Evolutionary conservation across 352 stramenopile species (phyloP), one percentile per base, ranked within the genome.

Genomic region (Pythium sukuiense): DNA sequence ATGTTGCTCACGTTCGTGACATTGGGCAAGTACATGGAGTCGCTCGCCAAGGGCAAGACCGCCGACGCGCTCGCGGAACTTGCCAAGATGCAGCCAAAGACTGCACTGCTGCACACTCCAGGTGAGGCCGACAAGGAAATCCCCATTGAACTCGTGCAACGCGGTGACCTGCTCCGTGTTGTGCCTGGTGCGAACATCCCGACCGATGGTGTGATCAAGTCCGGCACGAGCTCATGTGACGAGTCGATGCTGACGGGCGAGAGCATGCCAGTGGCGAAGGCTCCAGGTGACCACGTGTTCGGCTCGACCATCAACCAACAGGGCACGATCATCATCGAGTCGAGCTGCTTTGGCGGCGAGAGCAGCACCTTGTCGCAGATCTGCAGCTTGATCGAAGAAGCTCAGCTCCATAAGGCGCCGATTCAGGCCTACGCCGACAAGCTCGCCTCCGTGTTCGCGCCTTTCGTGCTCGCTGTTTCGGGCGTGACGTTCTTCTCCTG

Each of bases 1-100:
- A 93, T 96, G 86, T 52, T 96, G 24, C 61, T 96, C 53, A 93
- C 88, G 60, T 96, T 96, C 55, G 82, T 96, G 53, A 92, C 84
- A 14, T 68, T 96, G 2, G 89, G 89, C 54, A 96, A 96, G 72
- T 95, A 93, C 76, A 88, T 96, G 79, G 89, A 96, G 67, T 91
- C 89, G 35, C 72, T 92, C 55, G 89, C 89, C 13, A 96, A 96
- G 64, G 87, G 84, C 5, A 91, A 93, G 56, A 96, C 89, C 0
- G 81, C 89, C 0, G 80, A 92, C 32, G 85, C 86, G 2, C 55
- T 96, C 12, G 83, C 83, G 0, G 77, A 92, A 29, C 60, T 96
- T 24, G 74, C 80, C 2, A 91, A 89, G 55, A 52, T 96, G 6
- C 87, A 96, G 60, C 77, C 86, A 0, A 95, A 95, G 61, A 90